phyloP scores from a whole-genome alignment of 805 yeast genomes.

The Sugiyamaella qingdaonensis region DNA sequence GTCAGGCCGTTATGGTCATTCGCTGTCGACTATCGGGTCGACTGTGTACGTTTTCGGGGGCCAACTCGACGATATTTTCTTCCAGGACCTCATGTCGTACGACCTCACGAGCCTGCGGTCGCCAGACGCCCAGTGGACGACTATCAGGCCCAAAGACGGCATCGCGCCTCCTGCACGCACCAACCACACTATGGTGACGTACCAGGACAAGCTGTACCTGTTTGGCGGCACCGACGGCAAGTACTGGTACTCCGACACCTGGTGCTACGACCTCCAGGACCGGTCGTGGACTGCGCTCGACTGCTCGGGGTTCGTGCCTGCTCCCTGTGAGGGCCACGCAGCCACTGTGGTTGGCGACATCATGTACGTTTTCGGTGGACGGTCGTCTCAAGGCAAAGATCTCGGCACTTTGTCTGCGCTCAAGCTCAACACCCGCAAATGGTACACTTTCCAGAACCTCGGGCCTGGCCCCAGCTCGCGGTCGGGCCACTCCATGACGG shows the following conservation, averaged over 20 bases:
- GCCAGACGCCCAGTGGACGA: slow-evolving; percentile 81
- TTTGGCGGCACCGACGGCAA: slow-evolving; percentile 90
- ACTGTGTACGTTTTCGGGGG: slow-evolving; percentile 88
- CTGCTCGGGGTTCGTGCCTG: slow-evolving; percentile 71
- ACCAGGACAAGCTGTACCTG: slow-evolving; percentile 71
- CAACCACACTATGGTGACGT: slow-evolving; percentile 84
- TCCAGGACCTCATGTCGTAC: slow-evolving; percentile 79
- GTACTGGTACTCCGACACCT: slow-evolving; percentile 67
- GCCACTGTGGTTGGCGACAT: slow-evolving; percentile 73
- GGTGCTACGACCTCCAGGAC: slow-evolving; percentile 68
- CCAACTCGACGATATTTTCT: slow-evolving; percentile 76
- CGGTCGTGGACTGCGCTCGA: slow-evolving; percentile 68
- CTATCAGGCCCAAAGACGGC: slow-evolving; percentile 48
- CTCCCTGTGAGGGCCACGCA: slow-evolving; percentile 89
- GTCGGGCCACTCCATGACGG: slow-evolving; percentile 87
- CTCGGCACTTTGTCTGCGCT: slow-evolving; percentile 67
- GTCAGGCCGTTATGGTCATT: slow-evolving; percentile 90
- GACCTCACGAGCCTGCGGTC: slow-evolving; percentile 83
- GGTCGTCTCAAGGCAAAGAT: slow-evolving; percentile 65
- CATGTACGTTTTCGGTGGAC: slow-evolving; percentile 87
- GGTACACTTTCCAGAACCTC: slow-evolving; percentile 62
- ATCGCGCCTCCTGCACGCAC: slow-evolving; percentile 76
- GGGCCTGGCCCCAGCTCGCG: slow-evolving; percentile 70
- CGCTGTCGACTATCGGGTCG: slow-evolving; percentile 66
- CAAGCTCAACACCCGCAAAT: slow-evolving; percentile 63